phyloP scores from a whole-genome alignment of 768 basidiomycete species.

The Boletus rubescentipes region DNA sequence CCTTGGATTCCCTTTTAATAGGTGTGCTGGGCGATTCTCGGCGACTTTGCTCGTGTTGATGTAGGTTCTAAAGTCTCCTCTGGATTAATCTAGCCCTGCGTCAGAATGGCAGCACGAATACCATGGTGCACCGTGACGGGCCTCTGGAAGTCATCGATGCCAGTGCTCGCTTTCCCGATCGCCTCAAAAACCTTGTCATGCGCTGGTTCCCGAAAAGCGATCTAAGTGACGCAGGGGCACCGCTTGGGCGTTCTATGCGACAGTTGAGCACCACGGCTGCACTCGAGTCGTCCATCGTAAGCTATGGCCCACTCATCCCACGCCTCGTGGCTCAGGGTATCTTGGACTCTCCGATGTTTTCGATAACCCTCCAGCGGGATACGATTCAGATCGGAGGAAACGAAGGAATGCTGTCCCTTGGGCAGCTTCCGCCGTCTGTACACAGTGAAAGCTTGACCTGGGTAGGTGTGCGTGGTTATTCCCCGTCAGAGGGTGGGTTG shows the following conservation, averaged over 20 bases:
- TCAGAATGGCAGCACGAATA: conserved; percentile 8
- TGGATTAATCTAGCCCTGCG: conserved; percentile 41
- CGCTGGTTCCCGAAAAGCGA: conserved; percentile 22
- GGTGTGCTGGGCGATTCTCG: conserved; percentile 38
- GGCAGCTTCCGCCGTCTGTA: conserved; percentile 57
- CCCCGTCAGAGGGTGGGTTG: conserved; percentile 50
- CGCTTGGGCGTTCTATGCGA: conserved; percentile 5
- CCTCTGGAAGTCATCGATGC: neutral
- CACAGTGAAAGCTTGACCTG: conserved; percentile 55
- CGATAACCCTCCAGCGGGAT: conserved; percentile 67
- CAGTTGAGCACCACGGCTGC: conserved; percentile 18
- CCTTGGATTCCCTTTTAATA: conserved; percentile 71
- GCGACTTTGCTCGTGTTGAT: neutral
- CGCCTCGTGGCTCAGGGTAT: conserved; percentile 42
- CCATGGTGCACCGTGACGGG: neutral
- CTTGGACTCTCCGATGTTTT: conserved; percentile 48
- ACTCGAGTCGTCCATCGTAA: conserved; percentile 42
- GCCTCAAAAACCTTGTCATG: conserved; percentile 10
- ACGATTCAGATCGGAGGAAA: conserved; percentile 68
- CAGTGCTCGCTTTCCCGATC: conserved; percentile 1
- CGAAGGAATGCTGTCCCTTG: conserved; percentile 62
- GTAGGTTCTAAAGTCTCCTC: conserved; percentile 44
- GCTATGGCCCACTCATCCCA: conserved; percentile 45
- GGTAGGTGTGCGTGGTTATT: conserved; percentile 62
- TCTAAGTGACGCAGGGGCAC: neutral